Evolutionary conservation across 208 protist genomes (phyloP), one percentile per base, ranked within the genome.

Genomic region (Leishmania lainsoni): DNA sequence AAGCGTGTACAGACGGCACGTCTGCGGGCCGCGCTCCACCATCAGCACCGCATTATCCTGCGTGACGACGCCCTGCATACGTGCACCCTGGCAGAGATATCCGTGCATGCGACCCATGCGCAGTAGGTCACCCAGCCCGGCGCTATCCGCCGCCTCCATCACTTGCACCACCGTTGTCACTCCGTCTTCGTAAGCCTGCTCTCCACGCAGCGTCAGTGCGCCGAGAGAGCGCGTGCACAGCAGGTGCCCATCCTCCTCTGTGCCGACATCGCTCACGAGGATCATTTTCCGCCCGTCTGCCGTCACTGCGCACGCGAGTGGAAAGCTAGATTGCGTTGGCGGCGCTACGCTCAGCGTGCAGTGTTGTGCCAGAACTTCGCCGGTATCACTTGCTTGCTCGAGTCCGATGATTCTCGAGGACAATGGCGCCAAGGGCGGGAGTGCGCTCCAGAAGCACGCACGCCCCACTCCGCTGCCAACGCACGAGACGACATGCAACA

Each of bases 401-500:
- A 58, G 54, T 52, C 63, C 76, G 63, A 69, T 54, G 61, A 72
- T 52, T 9, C 76, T 39, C 1, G 71, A 63, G 17, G 58, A 71
- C 20, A 32, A 54, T 48, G 75, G 81, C 70, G 72, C 29, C 51
- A 92, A 66, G 58, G 79, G 76, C 39, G 91, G 90, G 68, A 96
- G 81, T 20, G 86, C 26, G 52, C 87, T 81, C 90, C 91, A 90
- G 29, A 90, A 72, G 82, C 90, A 93, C 3, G 83, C 73, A 0
- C 84, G 87, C 22, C 78, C 84, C 42, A 88, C 87, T 9, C 76
- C 86, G 16, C 80, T 54, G 63, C 84, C 84, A 73, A 94, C 75
- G 84, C 86, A 90, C 48, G 90, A 89, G 73, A 97, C 80, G 32
- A 94, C 81, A 83, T 97, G 91, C 69, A 97, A 77, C 56, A 75